A percentile compares a stretch with the other conserved stretches of the same genome.
These are phyloP conservation scores for Wallacemonas rigidus DNA, from an alignment of 208 protist genomes.

Conservation along the genomic window DNA sequence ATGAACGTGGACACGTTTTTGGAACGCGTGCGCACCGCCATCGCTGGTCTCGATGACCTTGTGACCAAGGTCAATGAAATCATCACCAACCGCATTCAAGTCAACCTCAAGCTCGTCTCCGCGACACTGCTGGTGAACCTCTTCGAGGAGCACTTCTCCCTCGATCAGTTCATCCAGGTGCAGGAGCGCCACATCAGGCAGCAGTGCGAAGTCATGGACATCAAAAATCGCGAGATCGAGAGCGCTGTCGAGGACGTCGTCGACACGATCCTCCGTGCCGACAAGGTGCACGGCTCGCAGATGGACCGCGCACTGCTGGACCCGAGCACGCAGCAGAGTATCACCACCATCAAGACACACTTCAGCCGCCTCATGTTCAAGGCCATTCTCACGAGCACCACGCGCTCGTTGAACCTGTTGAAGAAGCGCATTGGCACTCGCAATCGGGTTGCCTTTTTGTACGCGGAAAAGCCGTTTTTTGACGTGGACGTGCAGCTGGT, in stretches of 20 bases:
- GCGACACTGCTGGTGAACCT: constrained; percentile 88
- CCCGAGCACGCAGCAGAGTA: constrained; percentile 68
- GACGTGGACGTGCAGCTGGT: constrained; percentile 95
- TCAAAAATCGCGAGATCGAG: constrained; percentile 95
- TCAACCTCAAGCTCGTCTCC: constrained; percentile 90
- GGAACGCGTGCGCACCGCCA: constrained; percentile 77
- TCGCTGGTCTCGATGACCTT: constrained; percentile 70
- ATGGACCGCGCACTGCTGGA: constrained; percentile 59
- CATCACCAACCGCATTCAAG: constrained; percentile 91
- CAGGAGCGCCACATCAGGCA: constrained; percentile 90
- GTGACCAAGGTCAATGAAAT: constrained; percentile 94
- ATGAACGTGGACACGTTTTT: constrained; percentile 97
- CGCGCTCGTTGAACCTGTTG: constrained; percentile 88
- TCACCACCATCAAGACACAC: constrained; percentile 83
- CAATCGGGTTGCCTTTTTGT: constrained; percentile 91
- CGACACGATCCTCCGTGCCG: constrained; percentile 58
- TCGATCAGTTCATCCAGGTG: constrained; percentile 92
- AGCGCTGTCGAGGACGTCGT: constrained; percentile 91
- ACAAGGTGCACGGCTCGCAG: constrained; percentile 33
- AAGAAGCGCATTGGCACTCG: constrained; percentile 93
- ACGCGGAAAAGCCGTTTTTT: constrained; percentile 95
- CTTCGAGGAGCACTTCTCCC: constrained; percentile 78
- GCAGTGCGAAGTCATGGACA: constrained; percentile 91
- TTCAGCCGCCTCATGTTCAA: constrained; percentile 94
- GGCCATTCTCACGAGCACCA: constrained; percentile 91